Evolutionary conservation across 106 monocot genomes (phyloP), one percentile per base, ranked within the genome.

Genomic region (Phalaenopsis aphrodite): DNA sequence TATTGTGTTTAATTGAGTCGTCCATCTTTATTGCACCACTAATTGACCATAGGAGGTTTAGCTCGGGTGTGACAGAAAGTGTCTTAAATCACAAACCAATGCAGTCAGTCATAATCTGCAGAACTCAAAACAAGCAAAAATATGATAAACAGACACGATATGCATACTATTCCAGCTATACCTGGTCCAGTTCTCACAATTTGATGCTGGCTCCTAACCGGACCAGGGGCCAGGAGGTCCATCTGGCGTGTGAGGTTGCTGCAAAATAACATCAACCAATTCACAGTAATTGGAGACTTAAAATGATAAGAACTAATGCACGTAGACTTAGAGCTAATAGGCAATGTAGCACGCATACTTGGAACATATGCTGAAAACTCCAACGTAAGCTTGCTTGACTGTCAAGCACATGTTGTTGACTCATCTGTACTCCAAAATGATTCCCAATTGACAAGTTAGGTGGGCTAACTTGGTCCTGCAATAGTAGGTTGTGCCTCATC

Each of bases 291-390:
- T 8, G 75, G 72, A 75, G 16, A 66, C 1, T 71, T 1, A 72
- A 18, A 56, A 10, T 66, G 18, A 42, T 23, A 78, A 57, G 30
- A 69, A 39, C 2, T 9, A 69, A 37, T 16, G 23, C 42, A 72
- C 42, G 42, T 17, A 37, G 76, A 78, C 17, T 57, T 1, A 75
- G 46, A n/a, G 8, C 18, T 47, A 36, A 65, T 30, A 52, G 43
- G 10, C 49, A 55, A 38, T 56, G 24, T 36, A 77, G 75, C 79
- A 82, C 0, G 30, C 84, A 77, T 55, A 88, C 88, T 43, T 88
- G 88, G 61, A 88, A 85, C 79, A 88, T 85, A 52, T 85, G 82
- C 42, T 85, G 88, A 78, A 88, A 85, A 72, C 80, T 83, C 88
- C 85, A 88, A 11, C 80, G 85, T 3, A 88, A 52, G 37, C 88